Evolutionary conservation across 1,139 yeast species (phyloP), one percentile per base, ranked within the genome.

Genomic region (Pichia sp.): DNA sequence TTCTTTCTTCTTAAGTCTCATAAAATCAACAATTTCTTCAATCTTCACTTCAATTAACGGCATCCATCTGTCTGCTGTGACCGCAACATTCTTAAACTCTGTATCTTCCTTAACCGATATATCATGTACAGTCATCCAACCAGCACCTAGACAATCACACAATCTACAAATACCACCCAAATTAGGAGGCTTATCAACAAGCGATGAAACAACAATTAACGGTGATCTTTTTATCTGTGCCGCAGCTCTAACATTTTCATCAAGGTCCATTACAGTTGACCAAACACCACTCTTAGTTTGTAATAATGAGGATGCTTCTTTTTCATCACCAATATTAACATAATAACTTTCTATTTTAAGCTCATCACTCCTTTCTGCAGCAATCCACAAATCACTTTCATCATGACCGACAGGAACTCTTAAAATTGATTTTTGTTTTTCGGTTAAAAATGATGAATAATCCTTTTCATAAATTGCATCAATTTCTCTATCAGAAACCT

Each of bases 1-100:
- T 49, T 85, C 82, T 33, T 63, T 67, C 63, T 87, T 86, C 68
- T 83, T 83, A 47, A 46, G n/a, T 47, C 69, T 67, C 75, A 90
- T 73, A 56, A 69, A 90, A 1, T 64, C 63, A 5, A 69, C 62
- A 39, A 89, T 79, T 6, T 69, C 70, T 1, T 68, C 77, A 7
- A 74, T 71, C 45, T 73, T 73, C 3, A 89, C 95, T 60, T 89
- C 92, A n/a, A 68, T 60, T 80, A 90, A 82, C 1, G 97, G 97
- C 95, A 89, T 86, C 97, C 97, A 90, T 49, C 75, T 71, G 54
- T 90, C 97, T 1, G 97, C 96, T 0, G 97, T 87, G 9, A 90
- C 96, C 0, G 97, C 95, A 28, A 92, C 97, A 49, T 70, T 80
- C 57, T 80, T 84, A 68, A 90, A 90, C 50, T 84, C 90, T 1